Evolutionary conservation across 176 grass and related monocot genomes (phyloP).

Genomic region (Oryza nivara): DNA sequence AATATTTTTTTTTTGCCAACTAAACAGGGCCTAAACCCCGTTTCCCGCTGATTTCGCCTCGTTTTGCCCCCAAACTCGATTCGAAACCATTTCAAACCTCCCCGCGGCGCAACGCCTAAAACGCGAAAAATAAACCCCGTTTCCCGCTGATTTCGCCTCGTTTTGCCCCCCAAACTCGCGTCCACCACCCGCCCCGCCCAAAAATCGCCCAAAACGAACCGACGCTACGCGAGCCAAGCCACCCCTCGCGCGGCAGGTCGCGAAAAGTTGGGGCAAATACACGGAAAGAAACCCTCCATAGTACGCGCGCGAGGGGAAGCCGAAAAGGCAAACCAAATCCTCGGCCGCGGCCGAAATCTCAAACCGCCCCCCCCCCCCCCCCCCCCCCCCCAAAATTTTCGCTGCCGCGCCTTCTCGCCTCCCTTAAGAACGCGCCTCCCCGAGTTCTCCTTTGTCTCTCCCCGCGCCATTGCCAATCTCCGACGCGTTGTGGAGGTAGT

Average conservation of each 20-base stretch:
- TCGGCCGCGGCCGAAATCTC: conserved; percentile 31
- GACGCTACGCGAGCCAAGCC: not conserved
- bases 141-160: conserved; percentile 10
- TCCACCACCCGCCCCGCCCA: no score
- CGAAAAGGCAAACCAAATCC: not conserved
- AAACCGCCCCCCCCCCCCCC: conserved; percentile 8
- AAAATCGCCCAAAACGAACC: not conserved
- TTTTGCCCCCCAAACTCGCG: not conserved
- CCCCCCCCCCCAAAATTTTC: conserved; percentile 21
- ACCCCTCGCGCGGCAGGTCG: conserved; percentile 6
- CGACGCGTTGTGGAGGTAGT: no score
- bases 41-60: no score
- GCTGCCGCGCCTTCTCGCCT: conserved; percentile 43
- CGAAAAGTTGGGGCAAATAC: conserved; percentile 10
- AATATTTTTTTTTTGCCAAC: no score
- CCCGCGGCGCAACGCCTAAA: not conserved
- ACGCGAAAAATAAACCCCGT: no score
- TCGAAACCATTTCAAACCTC: not conserved
- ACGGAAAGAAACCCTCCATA: not conserved
- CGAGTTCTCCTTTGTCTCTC: not conserved
- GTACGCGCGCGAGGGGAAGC: not conserved
- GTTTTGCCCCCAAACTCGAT: not conserved
- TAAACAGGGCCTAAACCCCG: no score
- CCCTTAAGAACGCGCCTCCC: conserved; percentile 8
- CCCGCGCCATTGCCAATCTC: not conserved